Evolutionary conservation across 2,329 filamentous ascomycete species (phyloP).

Genomic region (Penicillium sp.): DNA sequence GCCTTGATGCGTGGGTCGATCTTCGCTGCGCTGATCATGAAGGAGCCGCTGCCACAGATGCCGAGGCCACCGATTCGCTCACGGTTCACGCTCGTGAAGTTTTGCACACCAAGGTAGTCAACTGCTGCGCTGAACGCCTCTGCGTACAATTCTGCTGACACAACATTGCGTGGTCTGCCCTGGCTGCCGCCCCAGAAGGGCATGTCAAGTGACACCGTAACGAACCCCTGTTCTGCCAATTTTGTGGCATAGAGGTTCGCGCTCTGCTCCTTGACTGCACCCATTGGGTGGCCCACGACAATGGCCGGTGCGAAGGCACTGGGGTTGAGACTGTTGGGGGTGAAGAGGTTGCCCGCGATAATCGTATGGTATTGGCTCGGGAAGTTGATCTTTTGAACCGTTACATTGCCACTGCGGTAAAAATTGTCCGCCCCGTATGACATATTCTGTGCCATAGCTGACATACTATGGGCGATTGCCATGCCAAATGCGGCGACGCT

Average conservation of each 20-base stretch:
- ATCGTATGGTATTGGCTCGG: slow-evolving; percentile 15
- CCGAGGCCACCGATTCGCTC: slow-evolving; percentile 28
- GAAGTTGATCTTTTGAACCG: slow-evolving; percentile 17
- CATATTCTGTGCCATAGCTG: slow-evolving; percentile 22
- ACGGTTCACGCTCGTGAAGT: slow-evolving; percentile 18
- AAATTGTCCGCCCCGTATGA: slow-evolving; percentile 26
- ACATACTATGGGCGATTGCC: not conserved
- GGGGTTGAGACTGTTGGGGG: slow-evolving; percentile 10
- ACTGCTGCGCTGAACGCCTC: slow-evolving; percentile 28
- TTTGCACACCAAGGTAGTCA: slow-evolving; percentile 23
- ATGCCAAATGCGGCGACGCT: slow-evolving; percentile 8
- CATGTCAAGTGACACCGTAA: slow-evolving; percentile 23
- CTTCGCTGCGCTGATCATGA: slow-evolving; percentile 36
- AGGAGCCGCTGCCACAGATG: slow-evolving; percentile 28
- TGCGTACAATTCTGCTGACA: slow-evolving; percentile 23
- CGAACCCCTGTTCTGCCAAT: slow-evolving; percentile 26
- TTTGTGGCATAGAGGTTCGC: slow-evolving; percentile 25
- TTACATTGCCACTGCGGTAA: slow-evolving; percentile 23
- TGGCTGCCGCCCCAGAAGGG: slow-evolving; percentile 24
- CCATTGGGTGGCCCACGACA: slow-evolving; percentile 27
- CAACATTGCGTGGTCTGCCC: slow-evolving; percentile 25
- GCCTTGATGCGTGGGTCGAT: slow-evolving; percentile 24
- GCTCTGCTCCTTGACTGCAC: slow-evolving; percentile 28
- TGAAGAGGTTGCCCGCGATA: slow-evolving; percentile 22
- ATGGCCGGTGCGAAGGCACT: slow-evolving; percentile 14